Conservation (phyloP, 176 grass and related monocot species). For the Oryza australiensis region DNA sequence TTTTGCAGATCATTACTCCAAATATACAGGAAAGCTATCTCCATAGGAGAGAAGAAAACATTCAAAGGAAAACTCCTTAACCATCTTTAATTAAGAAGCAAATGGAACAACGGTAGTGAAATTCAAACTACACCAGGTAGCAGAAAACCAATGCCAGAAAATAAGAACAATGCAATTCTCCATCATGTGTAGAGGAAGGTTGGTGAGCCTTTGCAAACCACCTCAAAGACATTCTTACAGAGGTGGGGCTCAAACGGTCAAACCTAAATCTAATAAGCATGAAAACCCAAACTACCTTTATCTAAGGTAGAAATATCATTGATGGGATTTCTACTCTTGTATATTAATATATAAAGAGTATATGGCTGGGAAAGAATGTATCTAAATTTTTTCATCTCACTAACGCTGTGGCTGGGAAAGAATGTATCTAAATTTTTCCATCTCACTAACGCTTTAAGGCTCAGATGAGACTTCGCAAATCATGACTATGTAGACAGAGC, state of each 20-base stretch:
- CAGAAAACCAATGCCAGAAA: neutral
- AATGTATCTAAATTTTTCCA: neutral
- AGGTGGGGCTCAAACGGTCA: neutral
- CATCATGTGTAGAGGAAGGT: neutral
- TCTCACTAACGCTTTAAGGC: neutral
- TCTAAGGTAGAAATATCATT: neutral
- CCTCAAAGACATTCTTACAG: neutral
- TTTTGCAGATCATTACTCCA: conserved; percentile 15
- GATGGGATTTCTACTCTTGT: neutral
- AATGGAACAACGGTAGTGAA: too few relatives aligned
- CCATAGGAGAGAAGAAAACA: neutral
- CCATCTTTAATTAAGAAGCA: neutral
- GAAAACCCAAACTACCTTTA: conserved; percentile 3
- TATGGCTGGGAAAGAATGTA: neutral
- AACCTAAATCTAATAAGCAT: neutral
- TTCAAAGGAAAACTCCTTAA: neutral
- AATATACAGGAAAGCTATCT: conserved; percentile 9
- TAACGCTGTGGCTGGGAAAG: neutral
- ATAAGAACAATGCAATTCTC: neutral
- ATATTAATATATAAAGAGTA: neutral
- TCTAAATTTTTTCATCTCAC: neutral
- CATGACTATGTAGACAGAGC: neutral
- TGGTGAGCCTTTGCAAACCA: neutral
- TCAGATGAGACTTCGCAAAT: neutral
- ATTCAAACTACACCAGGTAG: neutral